Conservation (phyloP, 2,329 filamentous ascomycete genomes). For the Chrysoporthe puriensis region DNA sequence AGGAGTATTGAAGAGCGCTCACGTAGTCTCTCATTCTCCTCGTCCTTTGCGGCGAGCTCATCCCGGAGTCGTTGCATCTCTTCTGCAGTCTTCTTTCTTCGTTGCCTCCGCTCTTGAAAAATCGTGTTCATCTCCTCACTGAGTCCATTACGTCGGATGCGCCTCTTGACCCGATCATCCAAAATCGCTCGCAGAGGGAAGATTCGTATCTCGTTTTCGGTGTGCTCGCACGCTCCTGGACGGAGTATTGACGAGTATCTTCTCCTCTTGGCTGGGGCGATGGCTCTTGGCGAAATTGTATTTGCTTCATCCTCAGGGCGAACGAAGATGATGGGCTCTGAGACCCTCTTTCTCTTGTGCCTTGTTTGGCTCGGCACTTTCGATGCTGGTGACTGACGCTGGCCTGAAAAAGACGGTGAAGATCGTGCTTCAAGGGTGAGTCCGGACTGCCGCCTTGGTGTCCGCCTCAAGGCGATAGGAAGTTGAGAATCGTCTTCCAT, state of each 20-base stretch:
- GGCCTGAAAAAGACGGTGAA: not conserved
- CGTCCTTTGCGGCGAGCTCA: slow-evolving; percentile 54
- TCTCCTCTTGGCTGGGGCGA: slow-evolving; percentile 3
- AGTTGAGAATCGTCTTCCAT: not conserved
- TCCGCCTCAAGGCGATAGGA: slow-evolving; percentile 23
- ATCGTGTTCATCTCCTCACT: slow-evolving; percentile 63
- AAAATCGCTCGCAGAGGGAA: slow-evolving; percentile 57
- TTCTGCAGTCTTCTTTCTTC: slow-evolving; percentile 42
- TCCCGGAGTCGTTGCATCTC: slow-evolving; percentile 54
- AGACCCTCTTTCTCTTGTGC: slow-evolving; percentile 23
- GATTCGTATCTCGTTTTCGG: slow-evolving; percentile 42
- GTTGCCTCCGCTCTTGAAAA: slow-evolving; percentile 49
- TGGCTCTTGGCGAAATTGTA: not conserved
- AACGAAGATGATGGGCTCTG: slow-evolving; percentile 4
- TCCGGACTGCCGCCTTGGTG: slow-evolving; percentile 10
- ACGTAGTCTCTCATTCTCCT: slow-evolving; percentile 55
- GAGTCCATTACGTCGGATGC: slow-evolving; percentile 58
- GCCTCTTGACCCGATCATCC: slow-evolving; percentile 60
- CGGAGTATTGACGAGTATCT: not conserved
- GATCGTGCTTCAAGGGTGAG: not conserved
- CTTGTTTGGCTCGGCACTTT: not conserved
- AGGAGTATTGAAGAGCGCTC: slow-evolving; percentile 13
- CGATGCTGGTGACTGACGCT: not conserved
- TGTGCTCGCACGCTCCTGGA: not conserved
- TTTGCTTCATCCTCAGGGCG: not conserved